Evolutionary conservation across 805 yeast genomes (phyloP), one percentile per base, ranked within the genome.

Genomic region (Kodamaea leandrae): DNA sequence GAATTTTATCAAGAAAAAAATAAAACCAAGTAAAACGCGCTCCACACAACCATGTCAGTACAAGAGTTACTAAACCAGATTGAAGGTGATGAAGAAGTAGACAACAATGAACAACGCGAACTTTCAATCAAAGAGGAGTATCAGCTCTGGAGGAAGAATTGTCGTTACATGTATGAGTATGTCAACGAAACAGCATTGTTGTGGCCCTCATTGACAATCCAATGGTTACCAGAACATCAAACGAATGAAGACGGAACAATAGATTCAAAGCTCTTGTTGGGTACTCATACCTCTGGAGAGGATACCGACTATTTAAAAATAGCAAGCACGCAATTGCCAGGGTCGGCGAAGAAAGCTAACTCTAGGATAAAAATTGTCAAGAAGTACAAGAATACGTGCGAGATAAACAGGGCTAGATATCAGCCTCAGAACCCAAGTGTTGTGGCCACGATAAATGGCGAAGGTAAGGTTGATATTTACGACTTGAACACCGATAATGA

Each of bases 141-240:
- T 55, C 80, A 82, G 45, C 60, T 85, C 47, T 86, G 95, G 95
- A 73, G 86, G 45, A 78, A 84, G 54, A 86, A 84, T 53, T 85
- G 90, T 49, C 82, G 86, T 9, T 79, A 73, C 51, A 84, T 86
- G 93, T 86, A 86, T 50, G 89, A 85, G 52, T 85, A 82, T 56
- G 87, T 86, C 23, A 78, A 84, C 36, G 93, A 86, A 54, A 83
- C 91, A 0, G 86, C 84, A 2, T 63, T 86, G 33, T 77, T 82
- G 9, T 86, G 95, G 95, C 95, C 95, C 2, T 81, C 90, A 2
- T 66, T 86, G 37, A 82, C 91, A 1, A 73, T 83, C 4, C 86
- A 86, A 60, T 86, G 93, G 90, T 58, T 83, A 6, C 90, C 89
- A 0, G 66, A 64, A 20, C 48, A 54, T 46, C 35, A 44, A 9